A percentile compares a stretch with the other conserved stretches of the same genome.
These are phyloP conservation scores for Leptographium radiaticola DNA, from an alignment of 2,329 filamentous ascomycete genomes.

Conservation along the genomic window DNA sequence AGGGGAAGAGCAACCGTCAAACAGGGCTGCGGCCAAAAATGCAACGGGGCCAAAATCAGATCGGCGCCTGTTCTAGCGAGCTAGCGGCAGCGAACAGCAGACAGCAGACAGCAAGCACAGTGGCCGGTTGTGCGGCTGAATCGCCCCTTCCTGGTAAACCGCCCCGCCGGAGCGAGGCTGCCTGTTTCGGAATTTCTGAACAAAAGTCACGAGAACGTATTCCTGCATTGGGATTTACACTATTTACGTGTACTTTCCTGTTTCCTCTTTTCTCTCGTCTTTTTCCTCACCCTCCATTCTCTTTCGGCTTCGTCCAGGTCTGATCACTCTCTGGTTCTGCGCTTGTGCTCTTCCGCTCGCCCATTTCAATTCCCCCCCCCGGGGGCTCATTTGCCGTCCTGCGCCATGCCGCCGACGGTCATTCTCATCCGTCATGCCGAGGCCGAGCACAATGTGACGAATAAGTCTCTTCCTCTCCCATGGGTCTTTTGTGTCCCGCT, in stretches of 20 bases:
- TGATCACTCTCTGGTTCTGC: neutral
- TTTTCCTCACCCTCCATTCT: neutral
- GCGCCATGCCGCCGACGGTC: conserved; percentile 40
- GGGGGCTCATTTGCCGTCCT: too few species aligned
- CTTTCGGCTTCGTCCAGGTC: neutral
- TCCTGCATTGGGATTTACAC: neutral
- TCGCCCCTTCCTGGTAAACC: neutral
- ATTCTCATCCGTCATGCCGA: conserved; percentile 88
- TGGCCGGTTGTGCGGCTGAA: neutral
- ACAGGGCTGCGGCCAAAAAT: neutral
- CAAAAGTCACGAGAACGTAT: neutral
- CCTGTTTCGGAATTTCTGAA: neutral
- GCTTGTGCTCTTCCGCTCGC: neutral
- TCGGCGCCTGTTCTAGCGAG: neutral
- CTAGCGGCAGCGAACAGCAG: neutral
- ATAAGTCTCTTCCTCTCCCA: conserved; percentile 23
- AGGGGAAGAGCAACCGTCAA: too few species aligned
- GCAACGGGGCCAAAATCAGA: neutral
- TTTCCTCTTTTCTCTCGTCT: neutral
- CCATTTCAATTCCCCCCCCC: neutral
- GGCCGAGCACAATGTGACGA: conserved; percentile 38
- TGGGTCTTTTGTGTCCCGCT: neutral
- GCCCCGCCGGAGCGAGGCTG: neutral
- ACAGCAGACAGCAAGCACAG: neutral
- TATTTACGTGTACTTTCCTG: too few species aligned